Conservation (phyloP, 345 rosid genomes). For the Corchorus capsularis region DNA sequence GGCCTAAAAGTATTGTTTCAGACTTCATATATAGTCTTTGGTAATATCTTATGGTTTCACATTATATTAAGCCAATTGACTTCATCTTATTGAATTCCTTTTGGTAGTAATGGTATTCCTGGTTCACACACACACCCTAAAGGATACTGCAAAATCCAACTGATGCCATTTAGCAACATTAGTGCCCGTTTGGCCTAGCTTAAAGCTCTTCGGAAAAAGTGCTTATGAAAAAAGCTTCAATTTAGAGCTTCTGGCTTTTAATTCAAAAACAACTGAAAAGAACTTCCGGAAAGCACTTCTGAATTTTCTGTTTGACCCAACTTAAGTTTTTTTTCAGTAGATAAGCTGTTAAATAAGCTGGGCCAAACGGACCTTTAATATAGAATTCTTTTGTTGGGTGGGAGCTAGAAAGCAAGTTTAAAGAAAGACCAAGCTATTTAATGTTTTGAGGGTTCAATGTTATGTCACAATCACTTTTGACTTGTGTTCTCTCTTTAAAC, state of each 20-base stretch:
- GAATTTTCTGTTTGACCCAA: too few relatives aligned
- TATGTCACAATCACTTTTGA: conserved; percentile 19
- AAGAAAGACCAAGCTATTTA: neutral
- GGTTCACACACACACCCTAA: neutral
- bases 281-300: too few relatives aligned
- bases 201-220: too few relatives aligned
- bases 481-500: conserved; percentile 7
- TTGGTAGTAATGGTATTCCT: neutral
- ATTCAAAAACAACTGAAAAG: too few relatives aligned
- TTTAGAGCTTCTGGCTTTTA: too few relatives aligned
- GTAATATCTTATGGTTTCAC: neutral
- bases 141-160: neutral
- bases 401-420: neutral
- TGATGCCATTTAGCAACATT: conserved; percentile 19
- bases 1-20: too few relatives aligned
- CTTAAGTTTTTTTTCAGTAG: too few relatives aligned
- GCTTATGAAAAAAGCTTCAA: too few relatives aligned
- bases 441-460: neutral
- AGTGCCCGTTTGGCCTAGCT: too few relatives aligned
- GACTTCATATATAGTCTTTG: neutral
- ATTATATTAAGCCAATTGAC: neutral
- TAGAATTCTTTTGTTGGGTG: neutral
- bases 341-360: too few relatives aligned
- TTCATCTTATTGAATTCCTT: too few relatives aligned
- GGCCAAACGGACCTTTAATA: too few relatives aligned